Conservation (phyloP, 768 basidiomycete genomes). For the Chalciporus pseudorubinellus region DNA sequence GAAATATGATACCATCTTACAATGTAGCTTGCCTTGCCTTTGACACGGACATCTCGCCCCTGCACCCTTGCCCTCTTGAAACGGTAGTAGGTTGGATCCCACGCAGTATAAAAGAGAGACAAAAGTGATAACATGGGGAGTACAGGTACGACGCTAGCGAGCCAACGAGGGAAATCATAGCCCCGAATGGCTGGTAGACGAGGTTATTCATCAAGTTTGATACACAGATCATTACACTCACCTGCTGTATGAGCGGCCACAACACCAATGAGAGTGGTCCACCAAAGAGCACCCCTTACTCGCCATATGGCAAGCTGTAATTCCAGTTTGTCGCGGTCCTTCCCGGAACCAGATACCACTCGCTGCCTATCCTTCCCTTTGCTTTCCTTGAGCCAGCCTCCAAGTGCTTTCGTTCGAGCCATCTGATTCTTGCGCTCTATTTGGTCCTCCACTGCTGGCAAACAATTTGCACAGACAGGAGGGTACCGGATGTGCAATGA, state of each 20-base stretch:
- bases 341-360: conserved; percentile 40
- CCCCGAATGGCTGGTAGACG: conserved; percentile 19
- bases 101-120: conserved; percentile 76
- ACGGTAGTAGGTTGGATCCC: conserved; percentile 80
- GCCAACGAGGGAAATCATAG: conserved; percentile 16
- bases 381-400: conserved; percentile 64
- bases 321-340: conserved; percentile 43
- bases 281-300: conserved; percentile 68
- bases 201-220: background rate
- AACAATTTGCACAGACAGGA: conserved; percentile 75
- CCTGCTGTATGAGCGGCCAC: conserved; percentile 46
- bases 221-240: conserved; percentile 28
- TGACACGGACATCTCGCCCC: conserved; percentile 67
- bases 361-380: conserved; percentile 62
- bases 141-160: conserved; percentile 31
- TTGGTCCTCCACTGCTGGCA: conserved; percentile 78
- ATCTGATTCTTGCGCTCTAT: conserved; percentile 76
- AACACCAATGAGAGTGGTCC: conserved; percentile 41
- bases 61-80: conserved; percentile 60
- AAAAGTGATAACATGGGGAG: conserved; percentile 51
- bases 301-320: conserved; percentile 64
- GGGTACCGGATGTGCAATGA: conserved; percentile 83
- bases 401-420: conserved; percentile 76
- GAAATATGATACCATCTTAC: conserved; percentile 38
- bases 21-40: conserved; percentile 61